Base-by-base conservation (phyloP, 2,329 filamentous ascomycete species). In the Teratosphaeriaceae sp. region DNA sequence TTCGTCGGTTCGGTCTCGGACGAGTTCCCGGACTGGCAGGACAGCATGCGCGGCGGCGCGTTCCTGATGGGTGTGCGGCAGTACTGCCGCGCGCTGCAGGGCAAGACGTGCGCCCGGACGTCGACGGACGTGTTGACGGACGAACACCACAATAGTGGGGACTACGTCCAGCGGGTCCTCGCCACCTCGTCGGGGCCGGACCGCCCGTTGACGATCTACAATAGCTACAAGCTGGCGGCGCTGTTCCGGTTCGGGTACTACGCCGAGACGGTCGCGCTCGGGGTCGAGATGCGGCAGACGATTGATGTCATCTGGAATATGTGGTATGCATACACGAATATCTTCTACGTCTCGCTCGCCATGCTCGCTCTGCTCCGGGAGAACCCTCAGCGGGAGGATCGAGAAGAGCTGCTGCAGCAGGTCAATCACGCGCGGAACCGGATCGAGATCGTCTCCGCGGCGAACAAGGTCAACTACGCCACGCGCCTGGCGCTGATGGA, bases 1-100 rank as follows among this genome's bases (percentile, higher is more conserved):
- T 85, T 80, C 57, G 84, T 82, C 53, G 75, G 79, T 37, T 85
- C 82, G 47, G 76, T 80, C n/a, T 83, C 81, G 47, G 77, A 88
- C 47, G 85, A 88, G 49, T 77, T 86, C 45, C 78, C 78, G 1
- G 79, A 82, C 38, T 89, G 85, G 85, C 70, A 80, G 36, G 69
- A 74, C 34, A 85, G 88, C 54, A 75, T 82, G 1, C 74, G 84
- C 45, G 85, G 85, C 13, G 85, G 85, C 2, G 79, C 79, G 0
- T 69, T 88, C 40, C 67, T 89, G 5, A 76, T 84, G 46, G 74
- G 76, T 2, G 71, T 82, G 3, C 70, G 82, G 38, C 85, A 89
- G 58, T 73, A 77, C 19, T 76, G 74, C 39, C 76, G 83, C 38
- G 82, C 85, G 18, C 65, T 89, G 16, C 83, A 88, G 59, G 85